Conservation (phyloP, 2,329 filamentous ascomycete species). For the Venturia asperata region DNA sequence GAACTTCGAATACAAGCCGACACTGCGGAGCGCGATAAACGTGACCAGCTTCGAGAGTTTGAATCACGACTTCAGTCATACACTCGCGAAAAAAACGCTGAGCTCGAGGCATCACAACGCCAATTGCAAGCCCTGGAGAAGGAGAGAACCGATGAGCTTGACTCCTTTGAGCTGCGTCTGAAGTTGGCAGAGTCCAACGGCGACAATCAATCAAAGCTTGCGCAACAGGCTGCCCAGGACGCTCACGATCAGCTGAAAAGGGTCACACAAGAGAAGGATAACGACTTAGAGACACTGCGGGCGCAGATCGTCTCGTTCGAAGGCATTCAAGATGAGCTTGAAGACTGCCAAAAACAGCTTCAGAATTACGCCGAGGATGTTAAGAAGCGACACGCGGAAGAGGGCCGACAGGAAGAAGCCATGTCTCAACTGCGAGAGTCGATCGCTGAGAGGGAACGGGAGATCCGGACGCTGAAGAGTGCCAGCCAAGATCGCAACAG, state of each 20-base stretch:
- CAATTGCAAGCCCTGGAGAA: constrained; percentile 29
- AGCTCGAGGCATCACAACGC: constrained; percentile 29
- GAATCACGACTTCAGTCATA: constrained; percentile 17
- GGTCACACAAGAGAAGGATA: constrained; percentile 32
- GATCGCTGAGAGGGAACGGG: constrained; percentile 29
- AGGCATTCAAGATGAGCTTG: constrained; percentile 31
- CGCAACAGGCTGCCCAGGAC: constrained; percentile 35
- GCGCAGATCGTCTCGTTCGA: constrained; percentile 32
- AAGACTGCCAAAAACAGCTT: constrained; percentile 30
- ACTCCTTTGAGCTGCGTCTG: constrained; percentile 35
- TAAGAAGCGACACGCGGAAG: constrained; percentile 28
- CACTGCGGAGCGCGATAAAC: constrained; percentile 23
- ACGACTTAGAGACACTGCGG: constrained; percentile 33
- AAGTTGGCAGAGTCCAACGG: constrained; percentile 35
- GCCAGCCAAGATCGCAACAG: constrained; percentile 15
- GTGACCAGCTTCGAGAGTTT: constrained; percentile 18
- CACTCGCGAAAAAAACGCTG: constrained; percentile 26
- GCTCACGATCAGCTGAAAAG: constrained; percentile 33
- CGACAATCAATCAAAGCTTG: constrained; percentile 35
- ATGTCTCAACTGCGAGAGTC: constrained; percentile 28
- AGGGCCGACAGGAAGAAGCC: constrained; percentile 29
- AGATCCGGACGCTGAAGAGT: constrained; percentile 30
- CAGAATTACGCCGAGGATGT: constrained; percentile 31
- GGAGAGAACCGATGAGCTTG: constrained; percentile 36
- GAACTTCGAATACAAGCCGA: constrained; percentile 32